A percentile compares a stretch with the other conserved stretches of the same genome.
phyloP scores from a whole-genome alignment of 1,284 basidiomycete species.

The Cryptococcus floricola region DNA sequence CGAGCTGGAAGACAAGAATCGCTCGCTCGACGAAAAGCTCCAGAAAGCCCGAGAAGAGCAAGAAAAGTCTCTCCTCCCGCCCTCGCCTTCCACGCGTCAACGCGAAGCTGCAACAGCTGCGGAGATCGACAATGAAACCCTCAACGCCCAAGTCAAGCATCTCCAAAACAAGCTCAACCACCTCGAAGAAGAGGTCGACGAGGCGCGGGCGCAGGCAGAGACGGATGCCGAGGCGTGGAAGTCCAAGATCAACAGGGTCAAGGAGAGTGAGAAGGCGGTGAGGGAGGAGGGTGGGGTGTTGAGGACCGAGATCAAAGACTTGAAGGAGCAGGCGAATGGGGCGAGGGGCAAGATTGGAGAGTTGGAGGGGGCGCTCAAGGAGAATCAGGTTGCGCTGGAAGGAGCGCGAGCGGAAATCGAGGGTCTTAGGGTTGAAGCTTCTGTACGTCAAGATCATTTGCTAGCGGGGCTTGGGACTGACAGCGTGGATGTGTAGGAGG shows the following conservation, averaged over 20 bases:
- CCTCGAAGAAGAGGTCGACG: slow-evolving; percentile 82
- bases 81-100: slow-evolving; percentile 15
- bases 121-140: slow-evolving; percentile 88
- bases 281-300: slow-evolving; percentile 63
- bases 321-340: slow-evolving; percentile 61
- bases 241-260: slow-evolving; percentile 64
- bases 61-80: slow-evolving; percentile 11
- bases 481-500: slow-evolving; percentile 35
- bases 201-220: slow-evolving; percentile 66
- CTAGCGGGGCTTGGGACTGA: neutral
- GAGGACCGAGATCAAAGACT: slow-evolving; percentile 60
- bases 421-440: slow-evolving; percentile 67
- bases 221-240: slow-evolving; percentile 65
- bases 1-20: slow-evolving; percentile 55
- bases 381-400: slow-evolving; percentile 83
- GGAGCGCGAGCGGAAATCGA: slow-evolving; percentile 90
- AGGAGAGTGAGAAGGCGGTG: slow-evolving; percentile 71
- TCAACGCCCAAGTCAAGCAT: slow-evolving; percentile 81
- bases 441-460: slow-evolving; percentile 54
- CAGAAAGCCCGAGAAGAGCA: slow-evolving; percentile 29
- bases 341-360: slow-evolving; percentile 68
- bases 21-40: slow-evolving; percentile 31
- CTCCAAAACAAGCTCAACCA: slow-evolving; percentile 69
- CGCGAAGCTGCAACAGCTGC: slow-evolving; percentile 59
- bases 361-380: slow-evolving; percentile 79